Conservation (phyloP, 2,329 filamentous ascomycete genomes). For the Fusarium poae region DNA sequence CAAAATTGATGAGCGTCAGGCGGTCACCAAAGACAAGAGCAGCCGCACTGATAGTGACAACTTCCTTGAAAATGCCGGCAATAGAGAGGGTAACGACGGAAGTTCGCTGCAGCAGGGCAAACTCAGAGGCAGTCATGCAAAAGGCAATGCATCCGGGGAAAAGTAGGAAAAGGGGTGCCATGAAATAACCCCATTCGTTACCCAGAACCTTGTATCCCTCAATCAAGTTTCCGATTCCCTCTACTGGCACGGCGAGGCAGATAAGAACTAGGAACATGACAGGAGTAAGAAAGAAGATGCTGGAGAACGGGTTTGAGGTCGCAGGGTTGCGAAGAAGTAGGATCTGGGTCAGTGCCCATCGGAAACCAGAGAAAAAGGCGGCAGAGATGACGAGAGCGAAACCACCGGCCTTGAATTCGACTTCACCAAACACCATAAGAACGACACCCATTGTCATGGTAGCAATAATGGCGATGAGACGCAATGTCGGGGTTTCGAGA, state of each 20-base stretch:
- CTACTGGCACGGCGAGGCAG: constrained; percentile 84
- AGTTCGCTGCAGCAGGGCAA: constrained; percentile 92
- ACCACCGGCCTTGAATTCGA: constrained; percentile 86
- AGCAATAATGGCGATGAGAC: constrained; percentile 86
- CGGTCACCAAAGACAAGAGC: constrained; percentile 89
- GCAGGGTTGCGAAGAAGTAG: constrained; percentile 92
- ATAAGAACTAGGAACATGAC: constrained; percentile 93
- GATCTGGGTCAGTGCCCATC: constrained; percentile 98
- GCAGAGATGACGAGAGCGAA: constrained; percentile 94
- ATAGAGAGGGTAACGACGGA: constrained; percentile 96
- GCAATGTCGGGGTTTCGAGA: constrained; percentile 87
- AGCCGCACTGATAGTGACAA: constrained; percentile 92
- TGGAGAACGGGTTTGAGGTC: constrained; percentile 95
- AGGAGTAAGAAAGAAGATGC: constrained; percentile 96
- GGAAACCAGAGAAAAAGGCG: constrained; percentile 94
- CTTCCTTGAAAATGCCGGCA: constrained; percentile 98
- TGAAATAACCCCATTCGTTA: constrained; percentile 74
- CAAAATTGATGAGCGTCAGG: constrained; percentile 87
- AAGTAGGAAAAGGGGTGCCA: constrained; percentile 79
- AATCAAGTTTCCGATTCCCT: constrained; percentile 78
- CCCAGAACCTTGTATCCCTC: constrained; percentile 74
- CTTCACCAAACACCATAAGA: constrained; percentile 98
- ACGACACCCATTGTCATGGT: constrained; percentile 94
- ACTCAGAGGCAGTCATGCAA: constrained; percentile 96
- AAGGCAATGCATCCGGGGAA: constrained; percentile 95